phyloP scores from a whole-genome alignment of 805 yeast genomes.

The Metschnikowia drakensbergensis region DNA sequence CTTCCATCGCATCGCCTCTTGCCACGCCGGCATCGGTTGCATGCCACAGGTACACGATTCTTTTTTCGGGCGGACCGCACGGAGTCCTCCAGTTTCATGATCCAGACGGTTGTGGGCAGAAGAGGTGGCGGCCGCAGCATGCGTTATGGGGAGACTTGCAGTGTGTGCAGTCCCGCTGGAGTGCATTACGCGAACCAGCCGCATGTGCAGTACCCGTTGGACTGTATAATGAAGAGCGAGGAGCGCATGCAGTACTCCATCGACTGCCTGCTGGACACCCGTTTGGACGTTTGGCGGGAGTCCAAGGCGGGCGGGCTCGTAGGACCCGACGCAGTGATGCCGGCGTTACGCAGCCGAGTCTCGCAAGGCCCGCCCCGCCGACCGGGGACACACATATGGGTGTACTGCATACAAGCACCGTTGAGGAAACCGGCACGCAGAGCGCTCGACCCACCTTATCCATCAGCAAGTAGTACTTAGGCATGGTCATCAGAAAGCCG shows the following conservation, averaged over 20 bases:
- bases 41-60: conserved; percentile 15
- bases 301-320: too few relatives aligned
- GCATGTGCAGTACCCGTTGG: too few relatives aligned
- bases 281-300: too few relatives aligned
- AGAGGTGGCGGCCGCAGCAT: background rate
- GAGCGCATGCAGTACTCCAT: too few relatives aligned
- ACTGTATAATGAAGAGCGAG: too few relatives aligned
- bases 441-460: background rate
- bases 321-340: too few relatives aligned
- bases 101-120: background rate
- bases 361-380: background rate
- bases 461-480: background rate
- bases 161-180: too few relatives aligned
- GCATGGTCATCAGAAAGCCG: conserved; percentile 23
- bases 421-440: background rate
- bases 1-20: conserved; percentile 17
- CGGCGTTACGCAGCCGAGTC: too few relatives aligned
- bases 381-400: background rate
- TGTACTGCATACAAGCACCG: background rate
- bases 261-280: too few relatives aligned
- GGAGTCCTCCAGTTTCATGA: background rate
- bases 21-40: conserved; percentile 16
- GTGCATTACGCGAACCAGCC: too few relatives aligned
- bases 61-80: background rate
- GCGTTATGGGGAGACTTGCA: background rate